These are phyloP conservation scores for Melampsora occidentalis DNA, from an alignment of 1,284 basidiomycete species.

Conservation along the genomic window DNA sequence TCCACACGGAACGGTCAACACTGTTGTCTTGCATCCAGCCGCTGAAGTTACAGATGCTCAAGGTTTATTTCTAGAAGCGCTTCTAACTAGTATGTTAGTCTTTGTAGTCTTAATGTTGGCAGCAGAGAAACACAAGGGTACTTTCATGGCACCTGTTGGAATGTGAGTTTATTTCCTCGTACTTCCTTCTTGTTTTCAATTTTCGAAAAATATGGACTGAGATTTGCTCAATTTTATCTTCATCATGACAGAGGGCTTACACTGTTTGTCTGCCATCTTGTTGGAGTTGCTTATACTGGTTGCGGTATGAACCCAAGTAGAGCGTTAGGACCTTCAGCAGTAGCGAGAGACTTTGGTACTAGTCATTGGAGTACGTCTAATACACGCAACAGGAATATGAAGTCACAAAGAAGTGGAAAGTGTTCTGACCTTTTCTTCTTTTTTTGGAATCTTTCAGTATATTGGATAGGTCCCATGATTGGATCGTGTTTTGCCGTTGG, in stretches of 20 bases:
- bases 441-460: neutral
- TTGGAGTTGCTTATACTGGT: slow-evolving; percentile 57
- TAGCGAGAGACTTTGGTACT: slow-evolving; percentile 67
- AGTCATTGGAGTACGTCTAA: slow-evolving; percentile 52
- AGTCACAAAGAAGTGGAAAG: too few species aligned
- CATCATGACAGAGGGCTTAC: slow-evolving; percentile 59
- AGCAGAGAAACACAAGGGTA: slow-evolving; percentile 61
- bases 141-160: slow-evolving; percentile 70
- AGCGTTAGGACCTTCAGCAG: slow-evolving; percentile 69
- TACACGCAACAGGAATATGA: neutral
- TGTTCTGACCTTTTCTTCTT: neutral
- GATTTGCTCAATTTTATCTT: neutral
- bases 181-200: neutral
- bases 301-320: slow-evolving; percentile 69
- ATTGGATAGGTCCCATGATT: neutral
- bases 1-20: slow-evolving; percentile 27
- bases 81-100: slow-evolving; percentile 9
- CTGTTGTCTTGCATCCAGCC: slow-evolving; percentile 41
- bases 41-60: slow-evolving; percentile 44
- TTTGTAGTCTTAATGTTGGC: slow-evolving; percentile 32
- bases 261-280: slow-evolving; percentile 66
- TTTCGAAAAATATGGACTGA: neutral
- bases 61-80: slow-evolving; percentile 45
- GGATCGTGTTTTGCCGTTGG: too few species aligned
- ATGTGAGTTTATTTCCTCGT: slow-evolving; percentile 53